Evolutionary conservation across 2,329 filamentous ascomycete species (phyloP), one percentile per base, ranked within the genome.

Genomic region (Aureobasidium pullulans): DNA sequence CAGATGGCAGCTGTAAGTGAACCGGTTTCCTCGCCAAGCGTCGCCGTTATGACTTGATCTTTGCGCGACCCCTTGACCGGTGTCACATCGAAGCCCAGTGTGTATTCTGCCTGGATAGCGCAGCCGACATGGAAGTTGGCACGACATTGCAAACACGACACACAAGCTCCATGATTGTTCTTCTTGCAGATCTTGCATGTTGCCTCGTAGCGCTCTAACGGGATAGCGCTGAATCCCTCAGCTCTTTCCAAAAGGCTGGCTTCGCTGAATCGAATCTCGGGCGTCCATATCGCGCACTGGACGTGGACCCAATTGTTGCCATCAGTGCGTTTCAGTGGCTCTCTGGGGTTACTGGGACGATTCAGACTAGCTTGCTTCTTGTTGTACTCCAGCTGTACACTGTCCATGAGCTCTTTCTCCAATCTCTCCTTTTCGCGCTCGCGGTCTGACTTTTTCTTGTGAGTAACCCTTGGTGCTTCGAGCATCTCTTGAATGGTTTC

Each of bases 241-340:
- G 89, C 91, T 34, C 91, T 87, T 66, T 91, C 88, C 36, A 99
- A 77, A 16, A 88, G 84, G 67, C 86, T 85, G 16, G 91, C 88
- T 66, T 89, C 89, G 63, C 89, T 92, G 72, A 96, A 99, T 69
- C 92, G 94, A 67, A 96, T 87, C 73, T 99, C 94, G 0, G 90
- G 86, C 10, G 88, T 92, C 85, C 90, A 97, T 16, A 96, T 79
- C 1, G 94, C 92, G 69, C 94, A 99, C 39, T 88, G 87, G 31
- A 97, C 90, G 71, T 99, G 94, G 15, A 96, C 90, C 94, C 94
- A 99, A 69, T 97, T 97, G 75, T 97, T 97, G 70, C 95, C 91
- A 4, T 88, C 89, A 0, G 94, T 99, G 50, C 90, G 85, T 75
- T 99, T 99, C 63, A 99, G 78, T 3, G 94, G 88, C 71, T 97